phyloP scores from a whole-genome alignment of 2,329 filamentous ascomycete species.

The Davidsoniella eucalypti region DNA sequence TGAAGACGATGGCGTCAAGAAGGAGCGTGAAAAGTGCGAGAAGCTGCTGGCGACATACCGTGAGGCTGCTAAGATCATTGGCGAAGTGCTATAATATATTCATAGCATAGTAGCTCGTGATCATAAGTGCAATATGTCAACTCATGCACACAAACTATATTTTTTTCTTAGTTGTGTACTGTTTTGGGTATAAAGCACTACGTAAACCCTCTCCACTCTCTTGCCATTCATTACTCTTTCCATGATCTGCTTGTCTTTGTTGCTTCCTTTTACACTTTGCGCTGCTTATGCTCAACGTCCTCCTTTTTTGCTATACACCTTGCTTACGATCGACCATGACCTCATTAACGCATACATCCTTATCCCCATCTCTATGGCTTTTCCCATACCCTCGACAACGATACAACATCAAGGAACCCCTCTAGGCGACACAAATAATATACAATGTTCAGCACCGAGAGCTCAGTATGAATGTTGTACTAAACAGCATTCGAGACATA shows the following conservation, averaged over 20 bases:
- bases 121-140: background rate
- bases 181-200: background rate
- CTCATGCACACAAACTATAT: background rate
- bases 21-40: slow-evolving; percentile 96
- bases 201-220: background rate
- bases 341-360: slow-evolving; percentile 1
- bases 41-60: slow-evolving; percentile 88
- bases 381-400: too few species aligned
- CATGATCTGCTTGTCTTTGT: slow-evolving; percentile 2
- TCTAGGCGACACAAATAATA: too few species aligned
- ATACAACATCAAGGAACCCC: too few species aligned
- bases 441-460: too few species aligned
- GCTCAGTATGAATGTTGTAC: too few species aligned
- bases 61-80: slow-evolving; percentile 94
- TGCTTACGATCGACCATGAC: slow-evolving; percentile 12
- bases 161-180: background rate
- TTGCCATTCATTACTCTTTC: background rate
- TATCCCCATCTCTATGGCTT: background rate
- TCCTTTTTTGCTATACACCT: slow-evolving; percentile 10
- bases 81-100: slow-evolving; percentile 64
- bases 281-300: slow-evolving; percentile 2
- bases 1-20: slow-evolving; percentile 94
- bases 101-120: background rate
- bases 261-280: background rate
- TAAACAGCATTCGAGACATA: too few species aligned